Percentiles rank a stretch among this genome's conserved stretches.
These are phyloP conservation scores for Arthonia radiata DNA, from an alignment of 495 filamentous ascomycete genomes.

Conservation along the genomic window DNA sequence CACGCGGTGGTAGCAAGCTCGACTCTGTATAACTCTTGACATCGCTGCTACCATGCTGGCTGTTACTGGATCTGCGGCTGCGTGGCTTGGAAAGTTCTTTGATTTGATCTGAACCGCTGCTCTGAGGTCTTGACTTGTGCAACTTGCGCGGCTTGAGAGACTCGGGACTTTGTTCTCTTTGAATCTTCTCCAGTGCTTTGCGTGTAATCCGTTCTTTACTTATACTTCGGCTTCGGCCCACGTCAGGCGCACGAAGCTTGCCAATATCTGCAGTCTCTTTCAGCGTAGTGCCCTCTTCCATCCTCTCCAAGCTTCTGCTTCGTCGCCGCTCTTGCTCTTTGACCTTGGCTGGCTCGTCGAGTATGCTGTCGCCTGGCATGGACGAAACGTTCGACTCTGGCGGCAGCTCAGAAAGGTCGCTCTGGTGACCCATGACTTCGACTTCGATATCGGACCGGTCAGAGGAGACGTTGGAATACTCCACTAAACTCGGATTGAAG, in stretches of 20 bases:
- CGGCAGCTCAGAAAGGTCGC: slow-evolving; percentile 29
- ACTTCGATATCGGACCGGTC: slow-evolving; percentile 55
- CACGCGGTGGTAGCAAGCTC: slow-evolving; percentile 45
- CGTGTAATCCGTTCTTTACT: slow-evolving; percentile 50
- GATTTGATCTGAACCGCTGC: slow-evolving; percentile 35
- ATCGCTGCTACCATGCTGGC: slow-evolving; percentile 36
- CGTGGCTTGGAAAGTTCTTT: slow-evolving; percentile 31
- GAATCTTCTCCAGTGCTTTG: slow-evolving; percentile 41
- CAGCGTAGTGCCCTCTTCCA: slow-evolving; percentile 12
- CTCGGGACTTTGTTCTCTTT: slow-evolving; percentile 19
- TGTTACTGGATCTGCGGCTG: slow-evolving; percentile 29
- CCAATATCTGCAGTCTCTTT: slow-evolving; percentile 22
- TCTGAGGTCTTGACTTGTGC: slow-evolving; percentile 30
- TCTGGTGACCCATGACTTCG: slow-evolving; percentile 40
- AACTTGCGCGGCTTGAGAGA: slow-evolving; percentile 21
- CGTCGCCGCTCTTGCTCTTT: slow-evolving; percentile 23
- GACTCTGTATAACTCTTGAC: slow-evolving; percentile 45
- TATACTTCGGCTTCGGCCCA: slow-evolving; percentile 43
- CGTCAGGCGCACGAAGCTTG: slow-evolving; percentile 35
- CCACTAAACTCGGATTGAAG: too few species aligned
- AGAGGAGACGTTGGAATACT: slow-evolving; percentile 46
- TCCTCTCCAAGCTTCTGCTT: slow-evolving; percentile 31
- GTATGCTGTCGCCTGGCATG: slow-evolving; percentile 74
- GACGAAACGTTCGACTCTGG: slow-evolving; percentile 67
- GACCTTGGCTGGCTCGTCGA: slow-evolving; percentile 29